Base-by-base conservation (phyloP, 2,329 filamentous ascomycete genomes). In the Colletotrichum liriopes region DNA sequence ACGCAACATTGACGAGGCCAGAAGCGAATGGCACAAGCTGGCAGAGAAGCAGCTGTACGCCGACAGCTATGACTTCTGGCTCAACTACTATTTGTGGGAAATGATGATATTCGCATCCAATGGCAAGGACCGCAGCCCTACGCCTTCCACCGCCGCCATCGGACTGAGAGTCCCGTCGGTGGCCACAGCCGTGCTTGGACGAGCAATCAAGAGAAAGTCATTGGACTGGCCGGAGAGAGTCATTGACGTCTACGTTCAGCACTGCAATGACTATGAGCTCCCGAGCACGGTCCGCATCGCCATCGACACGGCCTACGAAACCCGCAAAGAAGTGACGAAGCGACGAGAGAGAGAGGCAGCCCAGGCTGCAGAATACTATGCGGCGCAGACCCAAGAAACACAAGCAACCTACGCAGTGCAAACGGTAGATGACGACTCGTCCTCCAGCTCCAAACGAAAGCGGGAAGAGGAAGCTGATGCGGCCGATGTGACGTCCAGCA, bases 11-110 rank as follows among this genome's bases (percentile, higher is more conserved):
- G 90, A 94, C 26, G 92, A 92, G 68, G 96, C 96, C 2, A 90
- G 96, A 49, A 87, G 88, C 20, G 90, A 93, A 59, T 98, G 94
- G 91, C 91, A 93, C 75, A 89, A 90, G 23, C 86, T 98, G 39
- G 88, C 87, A 4, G 80, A 89, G 29, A 84, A 89, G n/a, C 86
- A 88, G 23, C 90, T 90, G 4, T 84, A 94, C 67, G 91, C 91
- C 39, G 90, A 94, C 76, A 95, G 91, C 76, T 95, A 95, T 78
- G 94, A 98, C 77, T 98, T 98, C 80, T 99, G 96, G 96, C 88
- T 95, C 67, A 91, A 92, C 54, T 98, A 94, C 82, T 98, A 98
- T 82, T 87, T 92, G 65, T 98, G 95, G 93, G 96, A 98, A 82
- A 92, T 98, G 87, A 87, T 93, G 70, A 77, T 90, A 5, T 90